Percentiles rank a stretch among this genome's conserved stretches.
Evolutionary conservation across 2,329 filamentous ascomycete species (phyloP).

Genomic region (Drechslerella stenobrocha): DNA sequence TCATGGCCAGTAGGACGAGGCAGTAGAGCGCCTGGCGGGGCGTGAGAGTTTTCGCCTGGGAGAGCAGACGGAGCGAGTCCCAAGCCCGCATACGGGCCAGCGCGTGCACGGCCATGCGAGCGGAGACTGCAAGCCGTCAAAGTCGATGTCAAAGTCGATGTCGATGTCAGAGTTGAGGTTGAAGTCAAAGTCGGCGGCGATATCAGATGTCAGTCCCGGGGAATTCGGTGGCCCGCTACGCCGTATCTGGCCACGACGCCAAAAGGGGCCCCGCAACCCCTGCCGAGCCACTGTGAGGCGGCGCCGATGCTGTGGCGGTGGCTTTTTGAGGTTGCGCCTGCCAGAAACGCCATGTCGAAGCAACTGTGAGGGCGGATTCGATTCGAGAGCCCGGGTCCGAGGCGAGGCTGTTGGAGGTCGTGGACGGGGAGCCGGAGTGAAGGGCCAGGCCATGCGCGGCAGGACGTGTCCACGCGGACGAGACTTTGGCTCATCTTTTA

Average conservation of each 20-base stretch:
- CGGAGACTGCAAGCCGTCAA: not conserved
- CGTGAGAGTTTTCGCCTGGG: constrained; percentile 37
- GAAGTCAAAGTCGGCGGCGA: no score
- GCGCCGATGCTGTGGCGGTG: not conserved
- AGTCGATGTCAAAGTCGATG: not conserved
- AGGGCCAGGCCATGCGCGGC: no score
- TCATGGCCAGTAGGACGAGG: constrained; percentile 21
- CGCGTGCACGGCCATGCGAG: constrained; percentile 21
- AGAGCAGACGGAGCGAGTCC: constrained; percentile 24
- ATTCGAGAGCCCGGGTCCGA: no score
- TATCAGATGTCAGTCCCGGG: no score
- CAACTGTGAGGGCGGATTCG: no score
- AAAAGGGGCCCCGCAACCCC: not conserved
- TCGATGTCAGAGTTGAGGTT: no score
- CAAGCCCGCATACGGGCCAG: constrained; percentile 8
- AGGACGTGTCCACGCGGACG: no score
- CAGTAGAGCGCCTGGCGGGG: constrained; percentile 36
- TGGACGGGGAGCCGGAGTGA: no score
- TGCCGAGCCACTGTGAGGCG: not conserved
- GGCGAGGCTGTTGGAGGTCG: no score
- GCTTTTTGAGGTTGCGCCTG: not conserved
- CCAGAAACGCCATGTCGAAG: constrained; percentile 2
- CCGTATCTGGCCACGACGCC: no score
- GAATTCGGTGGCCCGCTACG: no score
- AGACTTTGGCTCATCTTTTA: no score